Evolutionary conservation across 2,329 filamentous ascomycete species (phyloP), one percentile per base, ranked within the genome.

Genomic region (Xylaria sp.): DNA sequence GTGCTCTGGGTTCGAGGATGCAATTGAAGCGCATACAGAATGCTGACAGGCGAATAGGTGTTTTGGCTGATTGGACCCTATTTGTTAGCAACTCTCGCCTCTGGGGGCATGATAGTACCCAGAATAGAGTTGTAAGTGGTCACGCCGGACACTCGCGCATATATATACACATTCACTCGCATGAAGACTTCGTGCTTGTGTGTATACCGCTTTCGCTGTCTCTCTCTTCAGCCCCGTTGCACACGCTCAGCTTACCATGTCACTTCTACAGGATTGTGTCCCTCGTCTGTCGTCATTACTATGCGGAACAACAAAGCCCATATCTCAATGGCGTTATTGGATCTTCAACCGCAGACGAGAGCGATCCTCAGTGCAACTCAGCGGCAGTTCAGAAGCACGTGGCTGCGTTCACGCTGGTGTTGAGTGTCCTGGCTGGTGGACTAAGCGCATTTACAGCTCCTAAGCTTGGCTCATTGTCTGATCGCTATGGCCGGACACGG

Each of bases 21-120:
- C n/a, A 10, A 44, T 35, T 11, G 10, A 37, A 37, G 44, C 23
- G 18, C 5, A 50, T 30, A 30, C 23, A 5, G 23, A 30, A 30
- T 53, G 56, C 71, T 75, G 65, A 74, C 54, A 61, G 58, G 44
- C 35, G 11, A 11, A 39, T 62, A 90, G 90, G 84, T 95, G 55
- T 90, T 81, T 74, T 97, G 92, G 90, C 80, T 97, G 3, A 74
- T 97, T 6, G 84, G 83, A 0, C 90, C 92, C 0, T 94, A 92
- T 74, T 80, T 89, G 58, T 75, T 96, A 50, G 93, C 91, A 71
- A 91, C 91, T 0, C 78, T 95, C 57, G 92, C 92, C 0, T 93
- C 94, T 73, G 94, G 93, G 37, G 91, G 91, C 59, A 83, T 90
- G 5, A 79, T 94, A 6, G 90, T 97, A 7, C 92, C 93, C 8